Evolutionary conservation across 2,329 filamentous ascomycete genomes (phyloP).

Genomic region (Arthrobotrys megalospora): DNA sequence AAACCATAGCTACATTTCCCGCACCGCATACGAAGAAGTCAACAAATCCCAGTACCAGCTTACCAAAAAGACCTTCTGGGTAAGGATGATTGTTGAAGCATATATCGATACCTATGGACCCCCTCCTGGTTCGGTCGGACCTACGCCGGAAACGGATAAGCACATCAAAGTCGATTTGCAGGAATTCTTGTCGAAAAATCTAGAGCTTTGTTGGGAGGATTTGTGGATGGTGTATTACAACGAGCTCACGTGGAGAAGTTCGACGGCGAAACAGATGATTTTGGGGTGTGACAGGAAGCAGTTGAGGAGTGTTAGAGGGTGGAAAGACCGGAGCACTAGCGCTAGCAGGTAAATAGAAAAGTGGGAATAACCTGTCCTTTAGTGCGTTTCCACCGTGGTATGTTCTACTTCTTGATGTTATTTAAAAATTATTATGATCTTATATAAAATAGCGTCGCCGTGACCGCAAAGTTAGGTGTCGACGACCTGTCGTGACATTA

Average conservation of each 20-base stretch:
- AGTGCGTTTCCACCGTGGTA: too few relatives aligned
- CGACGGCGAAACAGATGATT: slow-evolving; percentile 59
- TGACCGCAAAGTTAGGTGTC: too few relatives aligned
- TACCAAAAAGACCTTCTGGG: slow-evolving; percentile 62
- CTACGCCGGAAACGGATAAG: neutral
- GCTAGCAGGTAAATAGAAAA: neutral
- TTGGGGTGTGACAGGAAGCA: slow-evolving; percentile 62
- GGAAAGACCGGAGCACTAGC: neutral
- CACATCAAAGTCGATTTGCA: slow-evolving; percentile 30
- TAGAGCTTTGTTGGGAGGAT: slow-evolving; percentile 60
- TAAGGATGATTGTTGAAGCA: slow-evolving; percentile 54
- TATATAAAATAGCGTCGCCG: too few relatives aligned
- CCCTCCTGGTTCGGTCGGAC: neutral
- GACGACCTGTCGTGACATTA: too few relatives aligned
- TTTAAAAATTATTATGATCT: too few relatives aligned
- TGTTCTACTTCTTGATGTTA: too few relatives aligned
- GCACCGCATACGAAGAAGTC: slow-evolving; percentile 37
- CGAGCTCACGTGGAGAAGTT: slow-evolving; percentile 61
- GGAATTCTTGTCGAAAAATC: slow-evolving; percentile 60
- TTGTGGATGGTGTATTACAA: slow-evolving; percentile 62
- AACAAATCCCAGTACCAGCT: slow-evolving; percentile 19
- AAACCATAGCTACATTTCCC: slow-evolving; percentile 48
- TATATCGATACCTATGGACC: slow-evolving; percentile 54
- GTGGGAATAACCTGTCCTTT: neutral
- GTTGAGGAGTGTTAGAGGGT: slow-evolving; percentile 53